Base-by-base conservation (phyloP, 2,329 filamentous ascomycete species). In the Fusarium praegraminearum region DNA sequence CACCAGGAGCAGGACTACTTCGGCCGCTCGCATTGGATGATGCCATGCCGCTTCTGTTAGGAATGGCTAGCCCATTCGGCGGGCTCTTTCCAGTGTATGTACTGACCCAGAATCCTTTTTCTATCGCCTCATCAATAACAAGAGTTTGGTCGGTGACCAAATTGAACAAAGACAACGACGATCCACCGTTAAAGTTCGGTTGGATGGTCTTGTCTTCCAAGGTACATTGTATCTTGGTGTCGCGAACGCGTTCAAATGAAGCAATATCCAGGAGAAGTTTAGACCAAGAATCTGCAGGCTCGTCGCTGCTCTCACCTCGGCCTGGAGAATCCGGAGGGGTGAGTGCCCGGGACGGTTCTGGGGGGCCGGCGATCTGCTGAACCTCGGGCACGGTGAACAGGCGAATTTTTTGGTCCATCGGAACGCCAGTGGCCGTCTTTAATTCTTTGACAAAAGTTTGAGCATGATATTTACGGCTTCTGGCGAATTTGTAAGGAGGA, bases 81-180 rank as follows among this genome's bases (percentile, higher is more conserved):
- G 78, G 73, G 11, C 72, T 66, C 28, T 75, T 75, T 8, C 75
- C 77, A 7, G 75, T 79, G 72, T 83, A 84, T 13, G 80, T 88
- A 28, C 86, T 87, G 10, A 92, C 86, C 75, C 83, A 89, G 16
- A 80, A 80, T 50, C 89, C 87, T 11, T 36, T 46, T 20, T 87
- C 85, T 47, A 91, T 83, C 65, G 90, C 85, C 77, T 97, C 93
- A 77, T 98, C 95, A 7, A 98, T 82, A n/a, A 97, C 89, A 51
- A 98, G 85, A 5, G 90, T 88, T 75, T 93, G 89, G 66, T 93
- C 90, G 33, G 89, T 87, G n/a, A 85, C 87, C 24, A 98, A 83
- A 3, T 90, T 90, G 51, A 89, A 86, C 56, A 89, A 82, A 43
- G 87, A 86, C 49, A 98, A 80, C 3, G 87, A 89, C 63, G 88